phyloP scores from a whole-genome alignment of 2,329 filamentous ascomycete species.

The Aureobasidium vineae region DNA sequence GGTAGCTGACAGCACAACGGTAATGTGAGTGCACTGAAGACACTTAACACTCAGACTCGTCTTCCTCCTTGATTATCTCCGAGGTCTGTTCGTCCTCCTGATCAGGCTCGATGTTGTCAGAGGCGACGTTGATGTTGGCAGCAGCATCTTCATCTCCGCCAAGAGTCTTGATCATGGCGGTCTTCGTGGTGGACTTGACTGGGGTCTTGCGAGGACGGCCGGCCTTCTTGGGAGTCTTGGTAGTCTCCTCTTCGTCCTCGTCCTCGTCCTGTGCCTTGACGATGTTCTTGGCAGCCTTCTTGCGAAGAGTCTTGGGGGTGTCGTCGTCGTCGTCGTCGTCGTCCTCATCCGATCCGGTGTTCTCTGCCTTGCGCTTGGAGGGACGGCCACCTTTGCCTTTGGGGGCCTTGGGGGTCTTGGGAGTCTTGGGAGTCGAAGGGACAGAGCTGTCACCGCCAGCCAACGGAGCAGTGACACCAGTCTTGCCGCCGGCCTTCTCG shows the following conservation, averaged over 20 bases:
- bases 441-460: conserved; percentile 1
- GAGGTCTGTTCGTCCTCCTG: conserved; percentile 4
- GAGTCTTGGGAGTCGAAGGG: conserved; percentile 14
- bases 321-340: neutral
- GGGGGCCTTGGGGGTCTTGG: conserved; percentile 20
- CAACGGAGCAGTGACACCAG: neutral
- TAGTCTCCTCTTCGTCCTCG: neutral
- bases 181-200: neutral
- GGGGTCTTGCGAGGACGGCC: conserved; percentile 15
- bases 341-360: conserved; percentile 9
- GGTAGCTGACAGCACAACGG: neutral
- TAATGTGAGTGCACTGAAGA: neutral
- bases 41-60: neutral
- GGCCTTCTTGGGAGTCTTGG: conserved; percentile 18
- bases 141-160: neutral
- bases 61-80: neutral
- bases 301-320: conserved; percentile 8
- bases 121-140: neutral
- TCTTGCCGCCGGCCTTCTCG: conserved; percentile 31
- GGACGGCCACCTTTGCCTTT: conserved; percentile 13
- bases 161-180: neutral
- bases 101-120: neutral
- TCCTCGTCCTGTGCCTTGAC: conserved; percentile 6
- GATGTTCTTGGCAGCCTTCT: conserved; percentile 19
- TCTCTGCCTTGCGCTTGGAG: conserved; percentile 26